Percentiles rank a stretch among this genome's conserved stretches.
phyloP scores from a whole-genome alignment of 257 asterid genomes.

The Cynanchum wilfordii region DNA sequence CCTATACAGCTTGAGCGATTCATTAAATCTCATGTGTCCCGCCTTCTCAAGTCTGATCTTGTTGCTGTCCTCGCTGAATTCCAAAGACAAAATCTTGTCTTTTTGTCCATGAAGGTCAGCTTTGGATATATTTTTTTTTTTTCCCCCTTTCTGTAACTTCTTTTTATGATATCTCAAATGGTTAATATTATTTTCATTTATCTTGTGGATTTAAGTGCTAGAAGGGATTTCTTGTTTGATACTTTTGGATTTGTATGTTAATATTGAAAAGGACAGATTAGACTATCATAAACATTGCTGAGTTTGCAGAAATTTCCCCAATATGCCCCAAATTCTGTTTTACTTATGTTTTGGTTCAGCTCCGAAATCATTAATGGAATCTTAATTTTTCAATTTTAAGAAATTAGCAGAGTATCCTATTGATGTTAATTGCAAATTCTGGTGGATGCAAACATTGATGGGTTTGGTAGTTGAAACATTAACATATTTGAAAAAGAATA shows the following conservation, averaged over 20 bases:
- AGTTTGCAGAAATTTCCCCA: not conserved
- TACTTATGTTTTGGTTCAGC: not conserved
- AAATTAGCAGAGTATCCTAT: no score
- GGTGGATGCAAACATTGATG: no score
- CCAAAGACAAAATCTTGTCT: constrained; percentile 80
- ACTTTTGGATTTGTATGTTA: not conserved
- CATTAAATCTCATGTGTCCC: constrained; percentile 69
- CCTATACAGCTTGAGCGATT: constrained; percentile 62
- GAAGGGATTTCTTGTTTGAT: not conserved
- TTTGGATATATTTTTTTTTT: not conserved
- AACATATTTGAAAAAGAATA: no score
- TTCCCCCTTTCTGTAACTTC: not conserved
- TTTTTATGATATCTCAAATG: not conserved
- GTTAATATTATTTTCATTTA: no score
- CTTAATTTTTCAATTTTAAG: no score
- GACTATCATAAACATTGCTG: not conserved
- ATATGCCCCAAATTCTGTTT: not conserved
- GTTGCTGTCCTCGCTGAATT: constrained; percentile 86
- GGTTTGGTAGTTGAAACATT: no score
- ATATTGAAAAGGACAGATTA: not conserved
- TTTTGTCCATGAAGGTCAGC: constrained; percentile 70
- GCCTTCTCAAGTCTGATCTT: constrained; percentile 87
- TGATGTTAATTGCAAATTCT: no score
- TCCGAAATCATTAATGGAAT: no score
- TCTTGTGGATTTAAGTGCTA: not conserved